Evolutionary conservation across 2,329 filamentous ascomycete species (phyloP), one percentile per base, ranked within the genome.

Genomic region (Podosphaera xanthii): DNA sequence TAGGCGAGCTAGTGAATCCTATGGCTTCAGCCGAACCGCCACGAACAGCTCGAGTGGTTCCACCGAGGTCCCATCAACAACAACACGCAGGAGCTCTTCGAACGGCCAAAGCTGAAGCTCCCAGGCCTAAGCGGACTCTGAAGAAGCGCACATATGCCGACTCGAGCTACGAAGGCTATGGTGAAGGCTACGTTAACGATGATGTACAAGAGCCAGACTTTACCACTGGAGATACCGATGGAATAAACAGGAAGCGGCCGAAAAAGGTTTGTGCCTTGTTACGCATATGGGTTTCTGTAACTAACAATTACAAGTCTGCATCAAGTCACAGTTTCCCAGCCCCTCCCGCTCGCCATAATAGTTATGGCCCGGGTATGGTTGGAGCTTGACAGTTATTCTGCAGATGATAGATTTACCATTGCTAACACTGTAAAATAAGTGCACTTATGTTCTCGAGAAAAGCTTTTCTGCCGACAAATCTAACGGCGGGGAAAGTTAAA

Each of bases 91-190:
- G 50, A 7, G 50, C 60, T 14, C 54, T 56, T 9, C 60, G 63
- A 14, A 63, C 63, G 46, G 58, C 53, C 8, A 44, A 49, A 55
- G 4, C 30, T 2, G 69, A 69, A 8, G 55, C 62, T 9, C 70
- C 73, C 46, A 75, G 85, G 59, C 80, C 83, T 40, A 81, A 83
- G 64, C 77, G 86, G 55, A 74, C 76, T 59, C 76, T 79, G 62
- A 87, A 85, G 73, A 89, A 89, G 75, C 78, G 86, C 55, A 79
- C 82, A 62, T 90, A 89, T 67, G 81, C 83, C 46, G 86, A 90
- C 63, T 78, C 76, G 65, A 86, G 82, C 65, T 90, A 79, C 67
- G 81, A 85, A 65, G 85, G 86, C 49, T 89, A 89, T 66, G 78
- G 80, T 52, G 84, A 88, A 64, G 82, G 82, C 40, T 87, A 76